A percentile compares a stretch with the other conserved stretches of the same genome.
phyloP scores from a whole-genome alignment of 2,329 filamentous ascomycete genomes.

The Aspergillus sp. region DNA sequence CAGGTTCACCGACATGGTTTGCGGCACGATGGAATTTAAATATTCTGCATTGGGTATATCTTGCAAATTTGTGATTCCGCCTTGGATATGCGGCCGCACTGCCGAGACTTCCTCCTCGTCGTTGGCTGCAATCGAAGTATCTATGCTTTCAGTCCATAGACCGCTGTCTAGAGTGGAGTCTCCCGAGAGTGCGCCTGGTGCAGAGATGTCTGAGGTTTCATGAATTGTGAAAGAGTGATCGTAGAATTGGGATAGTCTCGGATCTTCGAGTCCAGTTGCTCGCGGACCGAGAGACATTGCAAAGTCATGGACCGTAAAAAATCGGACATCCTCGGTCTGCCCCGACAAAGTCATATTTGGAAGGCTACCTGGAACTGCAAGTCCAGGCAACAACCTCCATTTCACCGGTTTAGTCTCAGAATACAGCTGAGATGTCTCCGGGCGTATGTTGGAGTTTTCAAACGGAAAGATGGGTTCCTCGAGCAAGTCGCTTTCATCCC shows the following conservation, averaged over 20 bases:
- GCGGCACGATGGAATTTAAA: conserved; percentile 67
- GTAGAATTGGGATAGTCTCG: conserved; percentile 65
- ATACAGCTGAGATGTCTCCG: conserved; percentile 7
- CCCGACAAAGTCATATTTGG: not conserved
- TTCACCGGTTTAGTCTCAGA: conserved; percentile 20
- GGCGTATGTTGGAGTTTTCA: conserved; percentile 9
- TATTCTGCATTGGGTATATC: conserved; percentile 68
- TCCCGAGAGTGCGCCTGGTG: conserved; percentile 20
- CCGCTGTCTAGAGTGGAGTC: conserved; percentile 28
- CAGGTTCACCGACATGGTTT: conserved; percentile 78
- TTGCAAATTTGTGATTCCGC: conserved; percentile 62
- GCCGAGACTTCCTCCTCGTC: conserved; percentile 13
- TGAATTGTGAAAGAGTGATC: conserved; percentile 75
- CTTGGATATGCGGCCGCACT: conserved; percentile 34
- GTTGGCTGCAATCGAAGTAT: conserved; percentile 17
- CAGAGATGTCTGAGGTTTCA: conserved; percentile 48
- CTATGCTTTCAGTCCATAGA: conserved; percentile 19
- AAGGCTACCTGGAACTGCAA: conserved; percentile 7
- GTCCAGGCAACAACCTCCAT: conserved; percentile 31
- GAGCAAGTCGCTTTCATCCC: conserved; percentile 54
- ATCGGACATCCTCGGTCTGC: conserved; percentile 19
- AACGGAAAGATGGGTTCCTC: conserved; percentile 44
- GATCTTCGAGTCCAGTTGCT: conserved; percentile 24
- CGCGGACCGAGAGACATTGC: conserved; percentile 13
- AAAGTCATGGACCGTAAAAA: conserved; percentile 33